Base-by-base conservation (phyloP, 441 rosid species). In the Gossypium laxum region DNA sequence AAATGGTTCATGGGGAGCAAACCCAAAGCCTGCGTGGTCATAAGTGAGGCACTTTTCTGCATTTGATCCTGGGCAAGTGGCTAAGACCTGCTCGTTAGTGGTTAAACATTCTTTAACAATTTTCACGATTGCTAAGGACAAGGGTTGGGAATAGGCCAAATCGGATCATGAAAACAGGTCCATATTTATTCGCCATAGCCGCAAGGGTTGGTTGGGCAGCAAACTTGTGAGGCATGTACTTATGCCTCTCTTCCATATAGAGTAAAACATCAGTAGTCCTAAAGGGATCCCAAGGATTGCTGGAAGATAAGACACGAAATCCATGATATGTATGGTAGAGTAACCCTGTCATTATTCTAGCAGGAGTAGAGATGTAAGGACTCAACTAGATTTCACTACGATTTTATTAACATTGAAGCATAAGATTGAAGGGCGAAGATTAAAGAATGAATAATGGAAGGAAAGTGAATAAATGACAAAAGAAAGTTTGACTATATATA, bases 1-100 rank as follows among this genome's bases (percentile, higher is more conserved):
- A 47, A 76, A 78, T 7, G 72, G 50, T 0, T 84, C 85, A 19
- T 83, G 80, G 0, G 83, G 82, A 2, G 86, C 82, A 1, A 83
- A 63, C 1, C 76, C 81, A 5, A 83, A 78, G 4, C 66, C 41
- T 0, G 86, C 86, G 50, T 73, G 60, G 50, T 77, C 61, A 26
- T 82, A 81, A 4, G 81, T 82, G 17, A 84, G 1, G 66, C 79
- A 63, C 34, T 28, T 65, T 2, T 83, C 84, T 0, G 74, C 74
- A 2, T 70, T 64, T 24, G 75, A 72, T 26, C 38, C 75, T 15
- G 84, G 77, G 22, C 85, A 74, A 0, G 76, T 78, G 1, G 89
- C 83, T 2, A 83, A 68, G 0, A 62, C 32, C 43, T 18, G 77
- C 75, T 85, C 89, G 5, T 77, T 75, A 1, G 69, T 60, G 32